These are phyloP conservation scores for Bertia moriformis DNA, from an alignment of 2,329 filamentous ascomycete genomes.

Conservation along the genomic window DNA sequence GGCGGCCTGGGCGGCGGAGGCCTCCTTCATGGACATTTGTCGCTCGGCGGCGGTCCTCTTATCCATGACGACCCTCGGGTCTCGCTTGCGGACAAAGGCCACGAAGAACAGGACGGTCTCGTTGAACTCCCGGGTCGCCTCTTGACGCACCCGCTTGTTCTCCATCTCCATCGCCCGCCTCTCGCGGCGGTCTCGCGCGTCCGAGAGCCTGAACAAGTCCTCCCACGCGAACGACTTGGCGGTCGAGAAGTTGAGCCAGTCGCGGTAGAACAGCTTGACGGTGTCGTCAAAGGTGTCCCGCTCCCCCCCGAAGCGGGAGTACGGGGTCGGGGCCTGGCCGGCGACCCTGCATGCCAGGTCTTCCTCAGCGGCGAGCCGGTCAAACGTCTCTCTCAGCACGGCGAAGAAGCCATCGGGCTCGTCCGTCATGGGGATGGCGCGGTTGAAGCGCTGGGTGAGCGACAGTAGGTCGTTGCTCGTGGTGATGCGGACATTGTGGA, in stretches of 20 bases:
- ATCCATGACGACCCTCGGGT: constrained; percentile 70
- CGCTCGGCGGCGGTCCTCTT: constrained; percentile 66
- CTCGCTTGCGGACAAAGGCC: constrained; percentile 76
- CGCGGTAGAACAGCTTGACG: constrained; percentile 67
- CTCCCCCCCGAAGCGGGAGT: constrained; percentile 72
- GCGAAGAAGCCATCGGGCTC: constrained; percentile 73
- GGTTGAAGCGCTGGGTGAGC: constrained; percentile 68
- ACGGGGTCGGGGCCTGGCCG: constrained; percentile 54
- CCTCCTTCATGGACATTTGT: constrained; percentile 62
- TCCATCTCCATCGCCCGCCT: constrained; percentile 88
- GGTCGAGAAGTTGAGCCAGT: constrained; percentile 72
- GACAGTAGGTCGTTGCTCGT: constrained; percentile 65
- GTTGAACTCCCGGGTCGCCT: constrained; percentile 77
- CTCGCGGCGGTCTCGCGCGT: constrained; percentile 73
- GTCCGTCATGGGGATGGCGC: constrained; percentile 66
- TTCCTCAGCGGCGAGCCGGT: constrained; percentile 69
- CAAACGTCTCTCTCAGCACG: constrained; percentile 63
- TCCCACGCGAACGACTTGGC: constrained; percentile 80
- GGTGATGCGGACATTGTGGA: constrained; percentile 56
- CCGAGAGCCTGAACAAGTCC: constrained; percentile 67
- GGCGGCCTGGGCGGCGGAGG: constrained; percentile 71
- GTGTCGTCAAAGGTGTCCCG: constrained; percentile 61
- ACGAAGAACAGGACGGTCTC: constrained; percentile 78
- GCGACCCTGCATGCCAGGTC: no score
- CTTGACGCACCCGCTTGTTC: constrained; percentile 71